Evolutionary conservation across 2,329 filamentous ascomycete genomes (phyloP).

Genomic region (Alternaria hordeiaustralica): DNA sequence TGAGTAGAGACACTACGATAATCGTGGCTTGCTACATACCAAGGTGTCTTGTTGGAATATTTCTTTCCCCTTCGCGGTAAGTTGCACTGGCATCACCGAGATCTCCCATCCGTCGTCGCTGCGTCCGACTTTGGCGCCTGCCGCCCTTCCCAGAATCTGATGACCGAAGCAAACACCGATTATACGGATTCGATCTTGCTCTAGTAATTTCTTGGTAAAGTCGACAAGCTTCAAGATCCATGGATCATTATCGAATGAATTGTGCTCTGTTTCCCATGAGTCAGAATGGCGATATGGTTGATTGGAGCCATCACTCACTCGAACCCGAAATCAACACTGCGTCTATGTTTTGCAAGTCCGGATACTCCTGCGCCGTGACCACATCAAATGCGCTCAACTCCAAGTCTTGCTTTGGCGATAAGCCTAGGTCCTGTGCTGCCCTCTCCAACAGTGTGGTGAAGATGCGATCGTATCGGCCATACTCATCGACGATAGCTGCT

Average conservation of each 20-base stretch:
- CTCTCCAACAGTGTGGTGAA: constrained; percentile 60
- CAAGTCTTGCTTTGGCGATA: constrained; percentile 53
- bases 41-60: constrained; percentile 72
- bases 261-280: constrained; percentile 61
- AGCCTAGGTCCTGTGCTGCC: constrained; percentile 57
- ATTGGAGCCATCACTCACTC: constrained; percentile 50
- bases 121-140: constrained; percentile 70
- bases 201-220: constrained; percentile 67
- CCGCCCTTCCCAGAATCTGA: constrained; percentile 78
- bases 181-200: constrained; percentile 69
- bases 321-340: constrained; percentile 81
- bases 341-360: constrained; percentile 75
- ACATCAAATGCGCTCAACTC: constrained; percentile 73
- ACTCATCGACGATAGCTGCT: constrained; percentile 67
- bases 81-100: constrained; percentile 71
- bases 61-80: constrained; percentile 73
- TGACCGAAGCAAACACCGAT: constrained; percentile 88
- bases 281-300: background rate
- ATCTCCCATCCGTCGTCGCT: constrained; percentile 80
- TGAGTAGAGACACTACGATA: background rate
- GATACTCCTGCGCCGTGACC: constrained; percentile 72
- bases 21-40: constrained; percentile 49
- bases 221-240: constrained; percentile 80
- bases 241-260: constrained; percentile 73
- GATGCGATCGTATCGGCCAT: constrained; percentile 73